Evolutionary conservation across 2,329 filamentous ascomycete genomes (phyloP), one percentile per base, ranked within the genome.

Genomic region (Sporothrix brunneoviolacea): DNA sequence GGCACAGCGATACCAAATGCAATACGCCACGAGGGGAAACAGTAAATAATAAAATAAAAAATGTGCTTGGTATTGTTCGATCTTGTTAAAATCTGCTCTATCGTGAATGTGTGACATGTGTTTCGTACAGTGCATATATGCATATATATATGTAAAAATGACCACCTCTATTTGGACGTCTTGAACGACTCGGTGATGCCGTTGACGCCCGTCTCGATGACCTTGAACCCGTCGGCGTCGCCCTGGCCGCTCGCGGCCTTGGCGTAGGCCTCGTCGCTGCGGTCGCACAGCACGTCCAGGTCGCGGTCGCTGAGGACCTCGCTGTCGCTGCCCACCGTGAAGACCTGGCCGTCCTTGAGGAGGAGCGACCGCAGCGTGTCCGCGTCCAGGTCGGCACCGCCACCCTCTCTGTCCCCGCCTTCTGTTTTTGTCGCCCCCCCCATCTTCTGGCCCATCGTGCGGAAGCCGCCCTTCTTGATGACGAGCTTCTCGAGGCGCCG

Each of bases 401-500:
- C 70, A 45, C 68, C 60, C 71, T 5, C 24, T 36, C 32, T 30
- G 39, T 4, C 1, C 38, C 5, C 15, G 24, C 4, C 12, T 33
- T 13, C n/a, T 28, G 18, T 19, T 38, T 2, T 72, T 69, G 53
- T 75, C 79, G 47, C 62, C 70, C 48, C 59, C 48, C 75, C 71
- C 58, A 79, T 73, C 59, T 82, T 82, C 60, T 86, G 76, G 0
- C 72, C 74, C 68, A 90, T 80, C 10, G 78, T 83, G 57, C 77
- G 81, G 67, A 94, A 91, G 5, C 86, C 83, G 2, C 91, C 91
- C 65, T 97, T 97, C 54, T 91, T 87, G 61, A 98, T 98, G 7
- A 98, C 89, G 0, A 98, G 74, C 63, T 96, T 95, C 65, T 98
- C 93, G 0, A 98, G 76, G 2, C 91, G 79, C 0, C 93, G 84